These are phyloP conservation scores for Asterophora lycoperdoides DNA, from an alignment of 768 basidiomycete genomes.

Conservation along the genomic window DNA sequence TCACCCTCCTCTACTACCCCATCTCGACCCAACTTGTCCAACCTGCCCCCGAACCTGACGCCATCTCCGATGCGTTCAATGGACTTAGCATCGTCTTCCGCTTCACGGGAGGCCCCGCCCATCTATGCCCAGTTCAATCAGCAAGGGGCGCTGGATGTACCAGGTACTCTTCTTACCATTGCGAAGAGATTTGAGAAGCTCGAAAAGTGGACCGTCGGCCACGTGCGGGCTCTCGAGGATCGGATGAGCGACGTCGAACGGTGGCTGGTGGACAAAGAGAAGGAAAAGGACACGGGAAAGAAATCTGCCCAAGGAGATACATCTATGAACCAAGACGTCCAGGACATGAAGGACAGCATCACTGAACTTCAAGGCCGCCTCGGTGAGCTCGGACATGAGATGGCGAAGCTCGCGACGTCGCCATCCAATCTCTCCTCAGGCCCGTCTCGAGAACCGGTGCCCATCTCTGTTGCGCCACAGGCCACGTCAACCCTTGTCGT, in stretches of 20 bases:
- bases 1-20: constrained; percentile 67
- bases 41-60: constrained; percentile 52
- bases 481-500: constrained; percentile 44
- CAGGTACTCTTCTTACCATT: constrained; percentile 68
- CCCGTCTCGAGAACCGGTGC: constrained; percentile 42
- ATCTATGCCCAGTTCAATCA: constrained; percentile 73
- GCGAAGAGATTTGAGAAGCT: constrained; percentile 84
- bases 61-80: constrained; percentile 59
- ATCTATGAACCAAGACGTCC: constrained; percentile 38
- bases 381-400: constrained; percentile 70
- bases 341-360: constrained; percentile 61
- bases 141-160: constrained; percentile 70
- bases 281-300: constrained; percentile 43
- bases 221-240: constrained; percentile 85
- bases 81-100: constrained; percentile 39
- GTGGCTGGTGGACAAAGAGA: constrained; percentile 85
- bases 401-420: constrained; percentile 66
- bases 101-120: constrained; percentile 60
- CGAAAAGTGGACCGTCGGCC: constrained; percentile 86
- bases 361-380: constrained; percentile 72
- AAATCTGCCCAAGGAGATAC: constrained; percentile 16
- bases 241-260: constrained; percentile 90
- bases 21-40: constrained; percentile 43
- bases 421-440: constrained; percentile 47
- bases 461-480: constrained; percentile 41